A percentile compares a stretch with the other conserved stretches of the same genome.
phyloP scores from a whole-genome alignment of 441 rosid genomes.

The Biscutella laevigata region DNA sequence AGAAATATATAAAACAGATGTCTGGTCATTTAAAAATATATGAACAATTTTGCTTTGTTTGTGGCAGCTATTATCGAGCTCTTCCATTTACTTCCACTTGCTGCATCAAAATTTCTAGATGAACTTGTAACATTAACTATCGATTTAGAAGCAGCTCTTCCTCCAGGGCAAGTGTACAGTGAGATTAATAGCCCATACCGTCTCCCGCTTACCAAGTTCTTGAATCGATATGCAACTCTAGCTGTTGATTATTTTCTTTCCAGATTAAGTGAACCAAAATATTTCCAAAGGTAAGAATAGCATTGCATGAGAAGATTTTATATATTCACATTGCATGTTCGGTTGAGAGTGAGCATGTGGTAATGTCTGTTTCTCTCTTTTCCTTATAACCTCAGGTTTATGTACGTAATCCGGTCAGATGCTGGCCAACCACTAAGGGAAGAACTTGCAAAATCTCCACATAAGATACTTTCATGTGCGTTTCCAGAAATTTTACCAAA shows the following conservation, averaged over 20 bases:
- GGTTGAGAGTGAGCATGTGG: slow-evolving; percentile 3
- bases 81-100: slow-evolving; percentile 95
- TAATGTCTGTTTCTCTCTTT: slow-evolving; percentile 9
- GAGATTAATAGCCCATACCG: slow-evolving; percentile 99
- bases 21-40: slow-evolving; percentile 11
- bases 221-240: slow-evolving; percentile 85
- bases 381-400: slow-evolving; percentile 58
- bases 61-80: slow-evolving; percentile 95
- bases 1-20: neutral
- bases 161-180: slow-evolving; percentile 85
- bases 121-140: slow-evolving; percentile 91
- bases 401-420: slow-evolving; percentile 87
- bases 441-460: slow-evolving; percentile 91
- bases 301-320: slow-evolving; percentile 18
- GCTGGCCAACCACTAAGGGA: slow-evolving; percentile 95
- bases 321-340: neutral
- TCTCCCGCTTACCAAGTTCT: slow-evolving; percentile 84
- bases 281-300: slow-evolving; percentile 74
- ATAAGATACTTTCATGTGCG: slow-evolving; percentile 78
- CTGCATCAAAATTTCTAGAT: slow-evolving; percentile 94
- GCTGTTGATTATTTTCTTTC: slow-evolving; percentile 98
- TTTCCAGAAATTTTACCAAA: slow-evolving; percentile 73
- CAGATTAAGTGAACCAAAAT: slow-evolving; percentile 80
- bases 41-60: slow-evolving; percentile 25
- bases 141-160: slow-evolving; percentile 89